These are phyloP conservation scores for Protostelium mycophagum DNA, from an alignment of 78 protist genomes.

Conservation along the genomic window DNA sequence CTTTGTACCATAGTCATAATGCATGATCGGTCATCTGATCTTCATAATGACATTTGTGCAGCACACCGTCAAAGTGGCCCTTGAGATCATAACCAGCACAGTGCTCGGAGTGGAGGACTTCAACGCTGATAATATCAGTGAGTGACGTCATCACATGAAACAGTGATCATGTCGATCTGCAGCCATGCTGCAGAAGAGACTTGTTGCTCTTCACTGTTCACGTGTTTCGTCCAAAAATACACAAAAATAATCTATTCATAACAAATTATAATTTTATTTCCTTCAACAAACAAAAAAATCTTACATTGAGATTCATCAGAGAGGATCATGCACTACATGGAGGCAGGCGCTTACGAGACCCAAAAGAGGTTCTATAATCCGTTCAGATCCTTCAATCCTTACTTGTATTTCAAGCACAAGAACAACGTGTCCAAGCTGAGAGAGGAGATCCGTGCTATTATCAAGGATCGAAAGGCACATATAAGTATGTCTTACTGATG, in stretches of 20 bases:
- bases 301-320: not conserved
- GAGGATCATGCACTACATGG: not conserved
- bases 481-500: not conserved
- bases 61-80: not conserved
- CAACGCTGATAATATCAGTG: not conserved
- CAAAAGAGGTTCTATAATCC: not conserved
- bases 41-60: not conserved
- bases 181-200: no score
- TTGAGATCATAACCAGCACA: not conserved
- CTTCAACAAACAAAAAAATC: no score
- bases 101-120: not conserved
- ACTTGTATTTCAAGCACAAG: not conserved
- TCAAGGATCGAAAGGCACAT: not conserved
- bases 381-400: not conserved
- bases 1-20: no score
- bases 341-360: not conserved
- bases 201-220: no score
- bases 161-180: no score
- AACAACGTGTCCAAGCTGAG: not conserved
- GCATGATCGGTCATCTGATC: no score
- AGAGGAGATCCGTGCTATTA: not conserved
- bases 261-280: no score
- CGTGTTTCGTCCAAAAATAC: no score
- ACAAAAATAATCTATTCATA: no score
- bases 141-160: not conserved